Evolutionary conservation across 73 alveolate species (phyloP), one percentile per base, ranked within the genome.

Genomic region (Symbiodinium natans): DNA sequence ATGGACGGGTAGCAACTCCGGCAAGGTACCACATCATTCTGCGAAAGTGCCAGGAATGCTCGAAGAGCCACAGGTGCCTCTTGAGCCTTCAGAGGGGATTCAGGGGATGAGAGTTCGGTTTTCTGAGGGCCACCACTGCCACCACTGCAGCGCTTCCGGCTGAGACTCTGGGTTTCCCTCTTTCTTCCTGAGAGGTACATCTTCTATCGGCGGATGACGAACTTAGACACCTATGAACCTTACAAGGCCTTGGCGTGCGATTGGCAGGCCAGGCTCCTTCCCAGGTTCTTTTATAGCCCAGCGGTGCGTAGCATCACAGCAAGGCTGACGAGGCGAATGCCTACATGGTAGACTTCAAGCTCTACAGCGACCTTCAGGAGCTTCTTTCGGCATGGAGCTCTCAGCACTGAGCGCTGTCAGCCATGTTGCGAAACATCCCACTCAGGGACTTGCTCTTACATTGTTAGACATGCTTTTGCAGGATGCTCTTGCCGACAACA

Each of bases 401-500:
- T 29, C n/a, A n/a, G n/a, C n/a, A n/a, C n/a, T n/a, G n/a, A n/a
- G n/a, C n/a, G n/a, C n/a, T n/a, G n/a, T n/a, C n/a, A n/a, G n/a
- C n/a, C n/a, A n/a, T n/a, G n/a, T n/a, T n/a, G n/a, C n/a, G n/a
- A n/a, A n/a, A n/a, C n/a, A n/a, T n/a, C n/a, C n/a, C n/a, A n/a
- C n/a, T n/a, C n/a, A n/a, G n/a, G n/a, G 71, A 52, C 2, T 52
- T 23, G 27, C 15, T 52, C n/a, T 52, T 29, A 29, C 31, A 52
- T 8, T 23, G 2, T n/a, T 52, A 13, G 13, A 46, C 15, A 25
- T 8, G 34, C 4, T 6, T 21, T 13, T 59, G 86, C 75, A 89
- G 95, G 95, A 89, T 34, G 95, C 95, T 11, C 46, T 89, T 48
- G 95, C 95, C 15, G 95, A 89, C 73, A 68, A 89, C 71, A 68